Evolutionary conservation across 495 filamentous ascomycete species (phyloP), one percentile per base, ranked within the genome.

Genomic region (Tuber calosporum): DNA sequence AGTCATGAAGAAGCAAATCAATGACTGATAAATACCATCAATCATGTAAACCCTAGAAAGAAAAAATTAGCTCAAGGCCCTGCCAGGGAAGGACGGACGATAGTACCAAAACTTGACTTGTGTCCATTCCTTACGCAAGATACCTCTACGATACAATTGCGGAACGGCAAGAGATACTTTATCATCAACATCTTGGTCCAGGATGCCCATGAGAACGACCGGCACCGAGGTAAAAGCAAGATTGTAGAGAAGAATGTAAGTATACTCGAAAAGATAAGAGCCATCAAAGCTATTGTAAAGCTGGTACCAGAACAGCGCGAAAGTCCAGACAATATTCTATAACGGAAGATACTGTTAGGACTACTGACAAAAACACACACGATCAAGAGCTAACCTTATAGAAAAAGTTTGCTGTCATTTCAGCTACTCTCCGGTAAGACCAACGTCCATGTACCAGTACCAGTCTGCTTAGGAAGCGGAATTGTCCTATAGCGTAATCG

Each of bases 391-490:
- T 42, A 73, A 78, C 89, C 86, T 99, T 99, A 87, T 99, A 99
- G 86, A 99, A 99, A 87, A 99, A 99, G 82, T 99, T 99, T 80
- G 93, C 92, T 77, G 94, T 97, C 39, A 91, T 91, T 86, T 99
- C 96, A 69, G 89, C 93, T 82, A 98, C 84, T 76, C 96, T 89
- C 41, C 94, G 87, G 83, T 99, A 99, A 45, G 92, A 96, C 92
- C 95, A 99, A 74, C 96, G 88, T 53, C 96, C 96, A 82, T 99
- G 96, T 41, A 99, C 94, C 67, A 99, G 88, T 70, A 98, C 88
- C 67, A 99, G 87, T 71, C 96, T 88, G 79, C 94, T 90, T 53
- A 99, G 85, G 84, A 93, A 99, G 38, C 94, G 89, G 85, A 99
- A 99, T 83, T 99, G 96, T 26, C 93, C 96, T 80, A 99, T 97